Evolutionary conservation across 441 rosid genomes (phyloP), one percentile per base, ranked within the genome.

Genomic region (Metrosideros polymorpha): DNA sequence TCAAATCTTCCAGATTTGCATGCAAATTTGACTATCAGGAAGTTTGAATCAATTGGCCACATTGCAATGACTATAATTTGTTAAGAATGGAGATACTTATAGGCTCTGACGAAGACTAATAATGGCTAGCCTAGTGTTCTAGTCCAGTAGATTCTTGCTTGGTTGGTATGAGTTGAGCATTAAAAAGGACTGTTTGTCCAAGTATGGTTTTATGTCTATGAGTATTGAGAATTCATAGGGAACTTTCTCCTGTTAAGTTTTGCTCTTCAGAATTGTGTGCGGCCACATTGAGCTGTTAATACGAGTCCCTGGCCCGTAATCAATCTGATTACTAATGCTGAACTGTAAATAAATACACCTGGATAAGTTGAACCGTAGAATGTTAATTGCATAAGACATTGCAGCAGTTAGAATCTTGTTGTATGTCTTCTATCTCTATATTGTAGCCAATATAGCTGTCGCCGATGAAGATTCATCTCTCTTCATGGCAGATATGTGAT

Each of bases 401-500:
- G 79, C 22, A 35, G 43, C 7, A 6, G 79, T 35, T 66, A 66
- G 35, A 39, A 47, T 71, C 79, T 19, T 71, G 79, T 7, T 71
- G 79, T 39, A 39, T 39, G 17, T 71, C 47, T 71, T 39, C 47
- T 35, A 71, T 71, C 79, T 39, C 79, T 71, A n/a, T 39, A 35
- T 71, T 71, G 24, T 71, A 39, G 79, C 79, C 15, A 0, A 35
- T 32, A 22, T 39, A 71, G 79, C 22, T 71, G 79, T 71, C 25
- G 9, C 47, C 25, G 27, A 35, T 22, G 79, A 35, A 19, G 47
- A 71, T 35, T 71, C 42, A 6, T 71, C n/a, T 55, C 49, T 79
- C 89, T 84, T 90, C 84, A 12, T 57, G 91, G 82, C 92, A 98
- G 98, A 96, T 98, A 90, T 98, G 98, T 85, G 99, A 98, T 92